A percentile compares a stretch with the other conserved stretches of the same genome.
Evolutionary conservation across 2,329 filamentous ascomycete species (phyloP).

Genomic region (Apiospora aurea): DNA sequence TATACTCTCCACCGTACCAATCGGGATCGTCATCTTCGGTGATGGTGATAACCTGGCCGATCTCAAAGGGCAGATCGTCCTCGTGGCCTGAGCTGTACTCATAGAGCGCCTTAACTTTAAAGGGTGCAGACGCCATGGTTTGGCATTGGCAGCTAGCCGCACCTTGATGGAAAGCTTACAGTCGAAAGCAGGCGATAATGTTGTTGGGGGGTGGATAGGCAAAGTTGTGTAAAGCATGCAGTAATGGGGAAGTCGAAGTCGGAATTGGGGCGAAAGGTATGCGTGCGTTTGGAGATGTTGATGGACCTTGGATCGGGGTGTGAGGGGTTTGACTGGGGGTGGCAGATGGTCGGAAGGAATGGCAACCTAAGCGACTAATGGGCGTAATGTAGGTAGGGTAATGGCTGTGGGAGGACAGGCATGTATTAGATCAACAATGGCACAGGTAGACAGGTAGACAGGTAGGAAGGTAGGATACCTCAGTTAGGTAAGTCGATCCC

Average conservation of each 20-base stretch:
- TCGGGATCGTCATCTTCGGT: constrained; percentile 91
- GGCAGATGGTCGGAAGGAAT: constrained; percentile 14
- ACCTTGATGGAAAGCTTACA: constrained; percentile 30
- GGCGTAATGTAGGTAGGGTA: background rate
- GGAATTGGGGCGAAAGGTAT: constrained; percentile 16
- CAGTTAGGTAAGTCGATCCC: constrained; percentile 16
- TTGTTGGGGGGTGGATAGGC: constrained; percentile 3
- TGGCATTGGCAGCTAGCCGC: constrained; percentile 35
- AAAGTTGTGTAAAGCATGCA: constrained; percentile 13
- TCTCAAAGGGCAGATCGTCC: constrained; percentile 87
- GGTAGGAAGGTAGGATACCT: background rate
- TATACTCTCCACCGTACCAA: constrained; percentile 91
- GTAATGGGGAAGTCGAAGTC: constrained; percentile 1
- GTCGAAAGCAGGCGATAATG: constrained; percentile 16
- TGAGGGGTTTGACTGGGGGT: constrained; percentile 21
- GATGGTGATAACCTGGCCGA: constrained; percentile 91
- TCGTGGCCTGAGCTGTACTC: constrained; percentile 94
- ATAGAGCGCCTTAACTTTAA: constrained; percentile 95
- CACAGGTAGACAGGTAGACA: too few relatives aligned
- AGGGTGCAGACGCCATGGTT: constrained; percentile 73
- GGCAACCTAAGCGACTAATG: background rate
- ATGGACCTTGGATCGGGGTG: constrained; percentile 17
- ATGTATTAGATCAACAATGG: background rate
- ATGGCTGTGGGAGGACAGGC: background rate
- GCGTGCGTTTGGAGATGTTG: constrained; percentile 19